phyloP scores from a whole-genome alignment of 768 basidiomycete species.

The Podaxis sp. region DNA sequence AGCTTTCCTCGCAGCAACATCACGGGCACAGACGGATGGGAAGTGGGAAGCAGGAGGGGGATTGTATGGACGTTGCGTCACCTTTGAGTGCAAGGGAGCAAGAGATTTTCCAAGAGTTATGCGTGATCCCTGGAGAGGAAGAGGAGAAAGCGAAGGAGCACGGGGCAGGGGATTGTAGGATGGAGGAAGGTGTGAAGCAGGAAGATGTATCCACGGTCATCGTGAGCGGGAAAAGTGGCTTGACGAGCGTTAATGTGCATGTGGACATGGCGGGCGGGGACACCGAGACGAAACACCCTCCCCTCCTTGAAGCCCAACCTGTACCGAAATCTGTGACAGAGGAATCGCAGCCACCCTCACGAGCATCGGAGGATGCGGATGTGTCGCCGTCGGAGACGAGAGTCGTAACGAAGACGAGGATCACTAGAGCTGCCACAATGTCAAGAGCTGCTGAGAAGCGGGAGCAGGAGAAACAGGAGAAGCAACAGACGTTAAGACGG shows the following conservation, averaged over 20 bases:
- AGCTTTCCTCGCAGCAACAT: not conserved
- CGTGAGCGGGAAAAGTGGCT: not conserved
- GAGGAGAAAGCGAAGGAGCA: constrained; percentile 19
- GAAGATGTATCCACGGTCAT: constrained; percentile 10
- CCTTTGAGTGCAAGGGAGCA: constrained; percentile 72
- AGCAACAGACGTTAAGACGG: constrained; percentile 44
- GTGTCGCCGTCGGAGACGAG: not conserved
- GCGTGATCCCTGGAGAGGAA: constrained; percentile 44
- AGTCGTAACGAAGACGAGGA: not conserved
- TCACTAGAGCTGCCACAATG: constrained; percentile 8
- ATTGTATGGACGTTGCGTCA: constrained; percentile 32
- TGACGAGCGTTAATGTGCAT: not conserved
- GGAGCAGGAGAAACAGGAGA: constrained; percentile 7
- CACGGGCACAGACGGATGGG: constrained; percentile 11
- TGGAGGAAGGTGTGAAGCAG: constrained; percentile 10
- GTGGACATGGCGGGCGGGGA: not conserved
- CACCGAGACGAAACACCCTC: not conserved
- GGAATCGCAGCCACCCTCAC: not conserved
- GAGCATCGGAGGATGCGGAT: not conserved
- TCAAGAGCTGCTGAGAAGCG: constrained; percentile 3
- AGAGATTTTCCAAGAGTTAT: constrained; percentile 68
- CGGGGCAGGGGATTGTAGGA: constrained; percentile 10
- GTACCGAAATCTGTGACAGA: not conserved
- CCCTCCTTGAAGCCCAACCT: not conserved
- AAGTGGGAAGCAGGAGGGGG: constrained; percentile 17